Percentiles rank a stretch among this genome's conserved stretches.
These are phyloP conservation scores for Meyerozyma sp. DNA, from an alignment of 1,139 yeast species.

Conservation along the genomic window DNA sequence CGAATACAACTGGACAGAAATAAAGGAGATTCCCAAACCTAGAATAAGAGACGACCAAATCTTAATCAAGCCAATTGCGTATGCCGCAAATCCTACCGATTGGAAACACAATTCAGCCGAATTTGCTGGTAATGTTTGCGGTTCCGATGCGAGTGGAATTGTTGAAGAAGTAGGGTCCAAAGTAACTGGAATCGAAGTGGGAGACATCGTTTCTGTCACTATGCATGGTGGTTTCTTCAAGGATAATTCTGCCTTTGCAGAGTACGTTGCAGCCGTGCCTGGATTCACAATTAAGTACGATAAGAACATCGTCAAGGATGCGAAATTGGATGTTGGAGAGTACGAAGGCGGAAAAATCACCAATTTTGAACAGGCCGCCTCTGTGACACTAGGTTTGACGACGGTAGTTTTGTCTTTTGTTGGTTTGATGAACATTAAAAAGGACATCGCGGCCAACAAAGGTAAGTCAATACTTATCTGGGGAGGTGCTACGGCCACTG, in stretches of 20 bases:
- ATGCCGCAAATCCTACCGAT: constrained; percentile 73
- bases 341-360: constrained; percentile 24
- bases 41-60: constrained; percentile 36
- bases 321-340: neutral
- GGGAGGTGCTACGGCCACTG: constrained; percentile 63
- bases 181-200: constrained; percentile 45
- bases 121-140: constrained; percentile 40
- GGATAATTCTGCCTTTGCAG: constrained; percentile 55
- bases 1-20: constrained; percentile 13
- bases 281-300: constrained; percentile 26
- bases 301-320: constrained; percentile 2
- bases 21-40: constrained; percentile 30
- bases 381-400: constrained; percentile 46
- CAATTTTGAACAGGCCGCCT: constrained; percentile 59
- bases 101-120: constrained; percentile 47
- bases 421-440: constrained; percentile 17
- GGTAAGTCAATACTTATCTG: constrained; percentile 42
- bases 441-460: constrained; percentile 18
- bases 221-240: constrained; percentile 23
- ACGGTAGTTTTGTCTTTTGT: constrained; percentile 39
- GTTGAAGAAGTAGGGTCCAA: constrained; percentile 51
- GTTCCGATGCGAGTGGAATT: constrained; percentile 58
- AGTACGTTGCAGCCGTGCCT: constrained; percentile 43
- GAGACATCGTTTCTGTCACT: constrained; percentile 30
- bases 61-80: constrained; percentile 52